phyloP scores from a whole-genome alignment of 2,329 filamentous ascomycete genomes.

The Aspergillus cejpii region DNA sequence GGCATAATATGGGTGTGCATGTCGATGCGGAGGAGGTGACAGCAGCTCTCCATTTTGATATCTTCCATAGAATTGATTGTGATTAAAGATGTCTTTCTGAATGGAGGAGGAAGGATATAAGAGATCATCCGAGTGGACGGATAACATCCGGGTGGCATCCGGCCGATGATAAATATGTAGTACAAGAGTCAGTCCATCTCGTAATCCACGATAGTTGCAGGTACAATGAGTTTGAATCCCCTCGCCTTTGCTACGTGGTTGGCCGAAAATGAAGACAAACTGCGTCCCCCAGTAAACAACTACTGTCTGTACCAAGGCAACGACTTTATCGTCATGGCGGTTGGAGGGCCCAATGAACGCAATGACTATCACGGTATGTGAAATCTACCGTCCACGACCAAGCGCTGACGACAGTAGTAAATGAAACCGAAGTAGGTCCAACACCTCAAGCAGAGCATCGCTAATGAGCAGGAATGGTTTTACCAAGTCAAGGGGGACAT shows the following conservation, averaged over 20 bases:
- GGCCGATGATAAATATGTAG: background rate
- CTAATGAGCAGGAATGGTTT: slow-evolving; percentile 15
- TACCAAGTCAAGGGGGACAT: slow-evolving; percentile 18
- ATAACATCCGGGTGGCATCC: slow-evolving; percentile 7
- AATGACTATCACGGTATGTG: slow-evolving; percentile 17
- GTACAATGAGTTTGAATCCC: background rate
- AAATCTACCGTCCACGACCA: background rate
- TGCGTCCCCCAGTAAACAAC: slow-evolving; percentile 15
- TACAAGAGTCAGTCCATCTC: too few species aligned
- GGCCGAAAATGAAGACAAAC: slow-evolving; percentile 10
- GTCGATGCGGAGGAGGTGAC: slow-evolving; percentile 14
- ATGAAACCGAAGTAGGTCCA: slow-evolving; percentile 12
- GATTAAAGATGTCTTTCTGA: background rate
- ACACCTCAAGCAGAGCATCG: background rate
- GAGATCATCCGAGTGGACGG: slow-evolving; percentile 1
- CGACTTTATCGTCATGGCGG: slow-evolving; percentile 18
- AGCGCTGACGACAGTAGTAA: slow-evolving; percentile 3
- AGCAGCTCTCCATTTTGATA: background rate
- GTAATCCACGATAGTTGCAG: too few species aligned
- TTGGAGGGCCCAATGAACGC: slow-evolving; percentile 15
- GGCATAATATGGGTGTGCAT: slow-evolving; percentile 20
- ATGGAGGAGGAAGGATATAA: background rate
- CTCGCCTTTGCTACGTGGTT: slow-evolving; percentile 12
- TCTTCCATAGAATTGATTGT: background rate
- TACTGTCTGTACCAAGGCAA: slow-evolving; percentile 14